Base-by-base conservation (phyloP, 768 basidiomycete genomes). In the Tremella yokohamensis region DNA sequence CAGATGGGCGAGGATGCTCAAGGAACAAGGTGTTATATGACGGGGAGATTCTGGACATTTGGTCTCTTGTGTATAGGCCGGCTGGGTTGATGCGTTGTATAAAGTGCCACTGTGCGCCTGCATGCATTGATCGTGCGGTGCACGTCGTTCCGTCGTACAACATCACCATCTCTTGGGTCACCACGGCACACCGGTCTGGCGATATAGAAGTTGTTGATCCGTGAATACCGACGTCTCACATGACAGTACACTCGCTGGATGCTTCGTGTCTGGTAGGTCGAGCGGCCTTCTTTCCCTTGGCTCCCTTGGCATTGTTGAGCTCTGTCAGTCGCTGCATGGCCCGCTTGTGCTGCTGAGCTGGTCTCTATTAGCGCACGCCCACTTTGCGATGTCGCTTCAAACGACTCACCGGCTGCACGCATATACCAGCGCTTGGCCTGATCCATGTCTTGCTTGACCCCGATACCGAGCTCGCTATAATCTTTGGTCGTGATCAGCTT, bases 401-500 rank as follows among this genome's bases (percentile, higher is more conserved):
- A 52, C 15, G 8, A 80, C 87, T 49, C 69, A 97, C 94, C 93
- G 66, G 96, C 96, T 37, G 96, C 93, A 42, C 96, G 84, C 90
- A 97, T 96, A 77, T 99, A 99, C 93, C 94, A 98, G 66, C 88
- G 83, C 78, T 94, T 97, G 18, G 96, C 92, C 75, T 92, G 87
- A 60, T 98, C 94, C 47, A 91, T 78, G 69, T 99, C 94, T 70
- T 90, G 88, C 79, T 94, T 94, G 74, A 94, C 87, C 29, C 96
- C 96, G 65, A 99, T 99, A 2, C 93, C 96, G 11, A 93, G 87
- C 77, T 98, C 96, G 0, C 91, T 90, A 76, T 98, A 99, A 77
- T 97, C 96, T 76, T 37, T 18, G 38, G 38, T 62, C 56, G 12
- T 16, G 12, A 1, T 20, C 12, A 52, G 16, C 19, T 9, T n/a